Evolutionary conservation across 371 early-diverging fungal genomes (phyloP).

Genomic region (Phascolomyces articulosus): DNA sequence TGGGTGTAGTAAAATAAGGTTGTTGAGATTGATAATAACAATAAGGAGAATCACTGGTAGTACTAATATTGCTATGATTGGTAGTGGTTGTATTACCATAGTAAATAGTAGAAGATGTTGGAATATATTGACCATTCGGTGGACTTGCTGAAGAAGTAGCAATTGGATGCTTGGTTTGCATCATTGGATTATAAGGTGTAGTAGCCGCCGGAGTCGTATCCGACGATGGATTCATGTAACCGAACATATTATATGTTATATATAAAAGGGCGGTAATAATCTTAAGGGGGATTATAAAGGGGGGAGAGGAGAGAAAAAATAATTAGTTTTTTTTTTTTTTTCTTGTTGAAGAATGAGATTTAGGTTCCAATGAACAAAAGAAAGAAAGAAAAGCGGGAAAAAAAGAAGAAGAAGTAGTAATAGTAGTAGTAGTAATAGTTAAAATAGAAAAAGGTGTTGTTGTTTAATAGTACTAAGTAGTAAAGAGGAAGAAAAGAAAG

Average conservation of each 20-base stretch:
- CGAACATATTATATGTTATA: background rate
- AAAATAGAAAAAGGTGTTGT: background rate
- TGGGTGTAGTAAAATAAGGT: no score
- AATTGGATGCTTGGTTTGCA: background rate
- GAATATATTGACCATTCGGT: background rate
- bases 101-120: background rate
- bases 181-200: background rate
- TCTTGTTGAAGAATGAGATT: background rate
- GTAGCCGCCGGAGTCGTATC: background rate
- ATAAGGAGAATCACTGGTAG: background rate
- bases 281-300: no score
- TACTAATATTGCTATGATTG: no score
- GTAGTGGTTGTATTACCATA: background rate
- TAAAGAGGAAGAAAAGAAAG: background rate
- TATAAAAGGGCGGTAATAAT: background rate
- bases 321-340: background rate
- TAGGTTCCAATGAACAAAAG: background rate
- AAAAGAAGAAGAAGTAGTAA: background rate
- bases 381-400: background rate
- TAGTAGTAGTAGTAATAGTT: no score
- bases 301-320: no score
- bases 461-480: no score
- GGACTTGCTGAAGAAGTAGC: background rate
- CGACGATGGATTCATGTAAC: conserved; percentile 12
- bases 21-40: conserved; percentile 2